Evolutionary conservation across 805 yeast genomes (phyloP).

Genomic region (Kazachstania martiniae): DNA sequence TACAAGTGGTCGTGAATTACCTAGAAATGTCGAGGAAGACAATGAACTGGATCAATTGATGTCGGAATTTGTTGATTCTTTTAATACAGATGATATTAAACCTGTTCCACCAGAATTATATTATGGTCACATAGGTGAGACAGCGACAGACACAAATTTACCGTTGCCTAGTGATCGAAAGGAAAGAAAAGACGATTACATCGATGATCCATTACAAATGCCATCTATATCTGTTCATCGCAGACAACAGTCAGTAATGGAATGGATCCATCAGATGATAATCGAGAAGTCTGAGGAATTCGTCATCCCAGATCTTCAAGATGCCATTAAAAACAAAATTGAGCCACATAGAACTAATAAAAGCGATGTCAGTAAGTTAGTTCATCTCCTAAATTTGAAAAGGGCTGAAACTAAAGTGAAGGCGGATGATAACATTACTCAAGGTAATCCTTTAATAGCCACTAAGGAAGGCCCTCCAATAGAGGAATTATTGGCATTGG

Average conservation of each 20-base stretch:
- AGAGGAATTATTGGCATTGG: constrained; percentile 14
- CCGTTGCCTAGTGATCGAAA: constrained; percentile 13
- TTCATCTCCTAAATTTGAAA: constrained; percentile 14
- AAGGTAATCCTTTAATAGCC: constrained; percentile 1
- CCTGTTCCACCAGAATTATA: constrained; percentile 13
- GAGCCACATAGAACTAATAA: not conserved
- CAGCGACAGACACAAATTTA: constrained; percentile 9
- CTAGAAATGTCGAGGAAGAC: constrained; percentile 24
- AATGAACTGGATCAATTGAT: constrained; percentile 30
- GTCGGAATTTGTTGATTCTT: constrained; percentile 33
- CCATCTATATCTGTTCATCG: constrained; percentile 27
- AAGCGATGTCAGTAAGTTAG: constrained; percentile 4
- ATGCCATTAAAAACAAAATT: constrained; percentile 11
- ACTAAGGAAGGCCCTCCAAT: constrained; percentile 13
- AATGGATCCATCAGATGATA: constrained; percentile 17
- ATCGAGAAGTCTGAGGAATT: constrained; percentile 12
- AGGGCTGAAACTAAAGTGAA: not conserved
- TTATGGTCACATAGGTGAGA: constrained; percentile 8
- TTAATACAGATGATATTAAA: constrained; percentile 32
- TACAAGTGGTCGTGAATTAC: constrained; percentile 20
- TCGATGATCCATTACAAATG: constrained; percentile 16
- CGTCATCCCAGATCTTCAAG: constrained; percentile 23
- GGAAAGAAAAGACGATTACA: constrained; percentile 9
- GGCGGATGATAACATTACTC: not conserved
- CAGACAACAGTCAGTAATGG: constrained; percentile 18